A percentile compares a stretch with the other conserved stretches of the same genome.
Conservation (phyloP, 371 early-diverging fungal species). For the Apophysomyces trapeziformis region DNA sequence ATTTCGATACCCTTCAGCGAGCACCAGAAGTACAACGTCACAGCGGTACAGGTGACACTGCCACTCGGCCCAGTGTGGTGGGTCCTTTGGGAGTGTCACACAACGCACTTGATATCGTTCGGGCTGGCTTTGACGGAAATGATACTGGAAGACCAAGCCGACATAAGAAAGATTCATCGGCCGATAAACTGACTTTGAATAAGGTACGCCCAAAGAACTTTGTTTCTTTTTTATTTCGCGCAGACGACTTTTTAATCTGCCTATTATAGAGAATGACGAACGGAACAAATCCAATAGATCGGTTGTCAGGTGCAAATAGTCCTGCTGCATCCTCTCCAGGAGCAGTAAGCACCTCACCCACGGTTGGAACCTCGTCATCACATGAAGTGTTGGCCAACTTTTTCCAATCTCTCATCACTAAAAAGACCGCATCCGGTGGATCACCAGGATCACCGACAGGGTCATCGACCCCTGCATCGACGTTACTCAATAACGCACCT, state of each 20-base stretch:
- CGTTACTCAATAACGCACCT: slow-evolving; percentile 16
- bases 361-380: slow-evolving; percentile 30
- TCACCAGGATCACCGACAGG: slow-evolving; percentile 34
- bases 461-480: slow-evolving; percentile 24
- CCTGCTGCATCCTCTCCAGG: slow-evolving; percentile 18
- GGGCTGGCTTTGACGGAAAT: slow-evolving; percentile 19
- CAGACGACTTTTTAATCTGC: background rate
- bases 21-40: slow-evolving; percentile 29
- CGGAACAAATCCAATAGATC: background rate
- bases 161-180: slow-evolving; percentile 15
- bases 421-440: slow-evolving; percentile 51
- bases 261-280: background rate
- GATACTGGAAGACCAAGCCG: slow-evolving; percentile 18
- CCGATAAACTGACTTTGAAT: slow-evolving; percentile 11
- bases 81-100: slow-evolving; percentile 40
- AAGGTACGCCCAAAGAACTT: slow-evolving; percentile 7
- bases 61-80: slow-evolving; percentile 38
- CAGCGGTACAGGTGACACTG: slow-evolving; percentile 34
- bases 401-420: slow-evolving; percentile 83
- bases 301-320: slow-evolving; percentile 16
- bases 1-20: slow-evolving; percentile 69
- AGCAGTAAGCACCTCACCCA: slow-evolving; percentile 21
- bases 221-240: background rate
- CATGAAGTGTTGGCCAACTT: slow-evolving; percentile 88
- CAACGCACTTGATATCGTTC: slow-evolving; percentile 30